Conservation (phyloP, 139 green algal species). For the Bryopsis sp. region DNA sequence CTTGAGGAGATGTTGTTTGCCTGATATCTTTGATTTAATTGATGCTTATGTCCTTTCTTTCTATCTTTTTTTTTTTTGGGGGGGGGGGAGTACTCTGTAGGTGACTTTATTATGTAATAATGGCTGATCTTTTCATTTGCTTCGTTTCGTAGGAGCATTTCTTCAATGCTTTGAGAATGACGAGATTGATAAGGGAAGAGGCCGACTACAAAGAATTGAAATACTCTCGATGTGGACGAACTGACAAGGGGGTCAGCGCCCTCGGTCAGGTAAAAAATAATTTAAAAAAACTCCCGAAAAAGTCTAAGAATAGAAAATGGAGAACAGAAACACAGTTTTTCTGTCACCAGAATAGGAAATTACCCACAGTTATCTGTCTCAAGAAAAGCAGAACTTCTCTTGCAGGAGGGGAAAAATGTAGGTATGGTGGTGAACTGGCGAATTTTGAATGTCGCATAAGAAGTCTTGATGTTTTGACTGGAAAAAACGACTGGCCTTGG, state of each 20-base stretch:
- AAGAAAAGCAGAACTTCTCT: neutral
- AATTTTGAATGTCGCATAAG: neutral
- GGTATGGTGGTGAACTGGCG: neutral
- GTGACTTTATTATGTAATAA: too few relatives aligned
- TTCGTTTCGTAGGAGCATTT: slow-evolving; percentile 40
- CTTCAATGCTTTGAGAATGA: slow-evolving; percentile 52
- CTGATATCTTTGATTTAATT: too few relatives aligned
- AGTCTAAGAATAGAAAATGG: neutral
- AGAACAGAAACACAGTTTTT: neutral
- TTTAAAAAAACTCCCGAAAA: neutral
- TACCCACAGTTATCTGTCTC: neutral
- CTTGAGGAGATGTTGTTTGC: too few relatives aligned
- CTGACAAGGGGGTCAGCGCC: slow-evolving; percentile 75
- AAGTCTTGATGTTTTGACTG: neutral
- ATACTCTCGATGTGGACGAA: slow-evolving; percentile 74
- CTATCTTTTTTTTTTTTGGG: too few relatives aligned
- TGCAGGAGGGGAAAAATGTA: neutral
- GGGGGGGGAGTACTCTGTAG: too few relatives aligned
- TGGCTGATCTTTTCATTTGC: too few relatives aligned
- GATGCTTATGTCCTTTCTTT: too few relatives aligned
- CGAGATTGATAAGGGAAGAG: slow-evolving; percentile 46
- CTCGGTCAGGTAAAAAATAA: slow-evolving; percentile 57
- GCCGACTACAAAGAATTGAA: slow-evolving; percentile 29
- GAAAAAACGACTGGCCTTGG: neutral
- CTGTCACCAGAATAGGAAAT: neutral